These are phyloP conservation scores for Tilletia caries DNA, from an alignment of 1,284 basidiomycete species.

Conservation along the genomic window DNA sequence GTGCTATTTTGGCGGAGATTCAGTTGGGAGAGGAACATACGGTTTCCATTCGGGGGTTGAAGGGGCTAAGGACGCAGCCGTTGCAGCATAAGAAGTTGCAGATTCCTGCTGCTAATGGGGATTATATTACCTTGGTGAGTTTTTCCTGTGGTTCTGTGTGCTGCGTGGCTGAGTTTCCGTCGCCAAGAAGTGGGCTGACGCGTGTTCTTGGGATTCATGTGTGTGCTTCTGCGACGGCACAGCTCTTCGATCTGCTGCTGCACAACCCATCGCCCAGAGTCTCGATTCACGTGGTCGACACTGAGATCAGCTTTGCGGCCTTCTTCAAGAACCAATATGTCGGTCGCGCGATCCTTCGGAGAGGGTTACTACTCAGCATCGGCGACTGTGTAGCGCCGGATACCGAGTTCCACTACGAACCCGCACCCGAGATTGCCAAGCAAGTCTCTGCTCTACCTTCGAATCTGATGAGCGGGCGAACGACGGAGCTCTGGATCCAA, in stretches of 20 bases:
- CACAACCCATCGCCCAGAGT: constrained; percentile 9
- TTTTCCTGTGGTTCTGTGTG: constrained; percentile 17
- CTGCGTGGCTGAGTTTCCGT: too few species aligned
- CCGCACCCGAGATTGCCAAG: constrained; percentile 22
- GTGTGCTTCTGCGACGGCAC: too few species aligned
- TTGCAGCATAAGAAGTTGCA: neutral
- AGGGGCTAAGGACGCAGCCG: neutral
- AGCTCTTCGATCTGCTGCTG: constrained; percentile 22
- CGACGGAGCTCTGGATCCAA: constrained; percentile 33
- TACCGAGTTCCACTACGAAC: constrained; percentile 38
- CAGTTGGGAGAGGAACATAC: constrained; percentile 5
- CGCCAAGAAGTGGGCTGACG: too few species aligned
- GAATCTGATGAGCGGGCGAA: constrained; percentile 36
- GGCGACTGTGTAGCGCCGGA: constrained; percentile 18
- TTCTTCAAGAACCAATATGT: constrained; percentile 4
- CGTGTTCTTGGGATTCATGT: too few species aligned
- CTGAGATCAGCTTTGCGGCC: constrained; percentile 12
- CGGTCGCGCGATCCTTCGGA: constrained; percentile 2
- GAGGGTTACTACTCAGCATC: constrained; percentile 14
- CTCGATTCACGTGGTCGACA: constrained; percentile 8
- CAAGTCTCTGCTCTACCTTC: constrained; percentile 32
- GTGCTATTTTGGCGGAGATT: neutral
- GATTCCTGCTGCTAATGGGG: neutral
- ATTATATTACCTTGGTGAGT: constrained; percentile 2
- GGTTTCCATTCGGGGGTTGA: neutral